A percentile compares a stretch with the other conserved stretches of the same genome.
phyloP scores from a whole-genome alignment of 1,284 basidiomycete genomes.

The Boletus sp. region DNA sequence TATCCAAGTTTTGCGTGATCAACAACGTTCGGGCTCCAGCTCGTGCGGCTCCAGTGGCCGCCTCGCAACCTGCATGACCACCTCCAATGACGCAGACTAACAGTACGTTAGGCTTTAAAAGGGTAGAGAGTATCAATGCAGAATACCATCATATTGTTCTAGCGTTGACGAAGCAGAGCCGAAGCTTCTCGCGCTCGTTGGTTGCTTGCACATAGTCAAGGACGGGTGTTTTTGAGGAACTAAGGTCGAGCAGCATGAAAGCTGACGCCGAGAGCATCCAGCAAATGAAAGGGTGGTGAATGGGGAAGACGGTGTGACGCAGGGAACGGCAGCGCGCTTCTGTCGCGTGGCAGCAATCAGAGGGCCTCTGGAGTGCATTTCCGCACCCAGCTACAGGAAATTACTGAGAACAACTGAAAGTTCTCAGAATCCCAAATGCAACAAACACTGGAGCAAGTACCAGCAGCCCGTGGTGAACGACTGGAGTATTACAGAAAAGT shows the following conservation, averaged over 20 bases:
- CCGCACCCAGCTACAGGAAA: not conserved
- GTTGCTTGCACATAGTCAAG: not conserved
- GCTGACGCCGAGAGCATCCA: not conserved
- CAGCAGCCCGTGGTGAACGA: not conserved
- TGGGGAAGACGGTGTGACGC: not conserved
- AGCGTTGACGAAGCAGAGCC: not conserved
- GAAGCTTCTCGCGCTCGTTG: conserved; percentile 3
- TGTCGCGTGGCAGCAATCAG: conserved; percentile 7
- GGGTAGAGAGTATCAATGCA: not conserved
- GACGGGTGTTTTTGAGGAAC: not conserved
- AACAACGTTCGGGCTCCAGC: conserved; percentile 78
- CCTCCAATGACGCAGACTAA: conserved; percentile 86
- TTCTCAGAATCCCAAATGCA: not conserved
- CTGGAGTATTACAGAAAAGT: not conserved
- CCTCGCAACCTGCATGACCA: conserved; percentile 89
- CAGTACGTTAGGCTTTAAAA: not conserved
- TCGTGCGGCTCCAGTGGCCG: conserved; percentile 80
- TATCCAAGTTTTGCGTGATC: conserved; percentile 76
- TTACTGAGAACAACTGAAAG: not conserved
- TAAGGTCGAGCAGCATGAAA: not conserved
- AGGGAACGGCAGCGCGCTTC: not conserved
- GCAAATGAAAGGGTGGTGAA: not conserved
- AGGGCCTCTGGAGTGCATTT: conserved; percentile 14
- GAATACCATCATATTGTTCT: conserved; percentile 27
- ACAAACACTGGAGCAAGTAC: not conserved